phyloP scores from a whole-genome alignment of 352 stramenopile species.

The Phytophthora foliorum region DNA sequence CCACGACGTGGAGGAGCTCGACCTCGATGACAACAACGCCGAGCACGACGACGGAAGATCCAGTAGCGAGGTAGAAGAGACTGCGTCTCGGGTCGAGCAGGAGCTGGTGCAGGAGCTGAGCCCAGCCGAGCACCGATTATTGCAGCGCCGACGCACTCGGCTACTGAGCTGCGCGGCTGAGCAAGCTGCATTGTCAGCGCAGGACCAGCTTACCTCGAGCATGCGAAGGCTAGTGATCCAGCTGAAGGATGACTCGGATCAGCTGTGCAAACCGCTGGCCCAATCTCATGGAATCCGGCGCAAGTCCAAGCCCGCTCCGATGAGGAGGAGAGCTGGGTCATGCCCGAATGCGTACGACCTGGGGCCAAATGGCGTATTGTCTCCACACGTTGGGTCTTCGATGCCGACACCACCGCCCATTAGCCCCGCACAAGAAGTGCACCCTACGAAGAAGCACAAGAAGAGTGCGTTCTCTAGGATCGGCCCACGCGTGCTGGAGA shows the following conservation, averaged over 20 bases:
- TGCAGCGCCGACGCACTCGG: slow-evolving; percentile 28
- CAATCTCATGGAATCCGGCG: slow-evolving; percentile 33
- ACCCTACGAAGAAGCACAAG: slow-evolving; percentile 47
- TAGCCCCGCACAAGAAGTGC: slow-evolving; percentile 20
- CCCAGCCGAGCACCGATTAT: slow-evolving; percentile 23
- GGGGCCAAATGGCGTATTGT: slow-evolving; percentile 6
- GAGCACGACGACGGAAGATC: slow-evolving; percentile 15
- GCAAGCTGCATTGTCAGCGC: slow-evolving; percentile 42
- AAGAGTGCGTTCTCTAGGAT: slow-evolving; percentile 69
- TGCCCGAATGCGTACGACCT: slow-evolving; percentile 59
- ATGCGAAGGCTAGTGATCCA: slow-evolving; percentile 82
- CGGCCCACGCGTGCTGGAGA: slow-evolving; percentile 67
- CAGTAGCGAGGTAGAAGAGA: slow-evolving; percentile 27
- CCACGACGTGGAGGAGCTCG: slow-evolving; percentile 27
- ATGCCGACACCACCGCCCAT: slow-evolving; percentile 17
- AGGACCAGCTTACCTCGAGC: slow-evolving; percentile 76
- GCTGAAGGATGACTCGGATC: slow-evolving; percentile 76
- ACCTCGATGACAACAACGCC: slow-evolving; percentile 25
- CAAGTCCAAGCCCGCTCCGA: slow-evolving; percentile 19
- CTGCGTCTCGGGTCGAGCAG: slow-evolving; percentile 2
- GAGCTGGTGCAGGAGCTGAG: slow-evolving; percentile 30
- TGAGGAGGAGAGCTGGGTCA: slow-evolving; percentile 70
- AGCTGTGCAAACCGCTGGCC: slow-evolving; percentile 27
- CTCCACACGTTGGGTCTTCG: slow-evolving; percentile 16
- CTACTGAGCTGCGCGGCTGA: slow-evolving; percentile 46